Percentiles rank a stretch among this genome's conserved stretches.
Conservation (phyloP, 495 filamentous ascomycete species). For the Trypethelium eluteriae region DNA sequence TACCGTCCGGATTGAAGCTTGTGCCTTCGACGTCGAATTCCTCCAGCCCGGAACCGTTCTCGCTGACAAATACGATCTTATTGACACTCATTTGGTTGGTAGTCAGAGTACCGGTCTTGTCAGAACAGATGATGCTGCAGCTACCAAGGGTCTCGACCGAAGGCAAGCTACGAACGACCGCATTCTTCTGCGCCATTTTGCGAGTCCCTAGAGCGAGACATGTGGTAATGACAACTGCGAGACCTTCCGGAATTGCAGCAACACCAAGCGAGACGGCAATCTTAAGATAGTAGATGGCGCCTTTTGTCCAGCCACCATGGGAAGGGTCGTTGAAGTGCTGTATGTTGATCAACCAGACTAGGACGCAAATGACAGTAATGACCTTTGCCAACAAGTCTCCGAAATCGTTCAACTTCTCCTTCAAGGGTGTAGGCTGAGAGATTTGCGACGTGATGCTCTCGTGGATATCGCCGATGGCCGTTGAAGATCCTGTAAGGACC, state of each 20-base stretch:
- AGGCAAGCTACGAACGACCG: conserved; percentile 88
- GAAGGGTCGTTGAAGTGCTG: conserved; percentile 91
- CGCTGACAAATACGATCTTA: conserved; percentile 76
- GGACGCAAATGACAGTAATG: conserved; percentile 89
- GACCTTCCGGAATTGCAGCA: conserved; percentile 92
- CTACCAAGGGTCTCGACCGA: conserved; percentile 97
- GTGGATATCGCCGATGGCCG: conserved; percentile 97
- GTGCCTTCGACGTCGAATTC: conserved; percentile 90
- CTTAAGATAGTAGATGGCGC: conserved; percentile 99
- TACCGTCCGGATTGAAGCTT: conserved; percentile 80
- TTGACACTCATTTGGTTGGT: conserved; percentile 99
- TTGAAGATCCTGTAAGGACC: conserved; percentile 80
- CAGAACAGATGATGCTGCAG: conserved; percentile 99
- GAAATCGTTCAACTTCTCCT: conserved; percentile 98
- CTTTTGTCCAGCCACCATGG: conserved; percentile 95
- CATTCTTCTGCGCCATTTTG: conserved; percentile 98
- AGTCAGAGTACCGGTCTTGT: conserved; percentile 97
- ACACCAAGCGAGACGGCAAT: conserved; percentile 98
- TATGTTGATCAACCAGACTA: conserved; percentile 98
- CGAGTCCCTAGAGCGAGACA: conserved; percentile 91
- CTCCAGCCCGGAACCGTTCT: conserved; percentile 65
- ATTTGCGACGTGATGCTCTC: conserved; percentile 98
- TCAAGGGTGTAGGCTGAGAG: conserved; percentile 91
- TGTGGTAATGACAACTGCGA: conserved; percentile 96
- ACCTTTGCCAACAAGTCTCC: conserved; percentile 95